These are phyloP conservation scores for Cadophora sp. DNA, from an alignment of 2,329 filamentous ascomycete species.

Conservation along the genomic window DNA sequence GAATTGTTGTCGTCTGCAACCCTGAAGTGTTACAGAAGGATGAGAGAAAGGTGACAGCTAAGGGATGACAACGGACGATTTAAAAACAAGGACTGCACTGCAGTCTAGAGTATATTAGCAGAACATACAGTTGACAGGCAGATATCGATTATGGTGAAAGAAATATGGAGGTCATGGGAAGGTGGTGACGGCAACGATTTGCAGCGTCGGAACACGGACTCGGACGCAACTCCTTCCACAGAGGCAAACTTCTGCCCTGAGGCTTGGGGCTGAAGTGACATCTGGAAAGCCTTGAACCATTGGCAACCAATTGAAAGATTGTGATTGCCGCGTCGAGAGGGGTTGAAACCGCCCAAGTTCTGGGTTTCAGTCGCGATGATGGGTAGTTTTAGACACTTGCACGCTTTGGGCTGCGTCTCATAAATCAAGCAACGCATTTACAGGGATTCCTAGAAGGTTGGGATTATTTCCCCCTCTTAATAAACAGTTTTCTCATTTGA, in stretches of 20 bases:
- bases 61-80: not conserved
- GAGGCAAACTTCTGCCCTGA: slow-evolving; percentile 2
- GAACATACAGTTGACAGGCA: slow-evolving; percentile 7
- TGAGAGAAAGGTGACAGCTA: not conserved
- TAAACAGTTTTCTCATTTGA: not conserved
- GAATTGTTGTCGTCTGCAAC: not conserved
- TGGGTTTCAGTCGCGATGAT: slow-evolving; percentile 9
- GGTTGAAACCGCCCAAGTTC: slow-evolving; percentile 7
- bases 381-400: slow-evolving; percentile 1
- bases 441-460: not conserved
- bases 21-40: not conserved
- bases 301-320: not conserved
- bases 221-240: not conserved
- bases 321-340: slow-evolving; percentile 8
- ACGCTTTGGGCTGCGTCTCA: slow-evolving; percentile 12
- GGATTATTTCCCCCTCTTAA: slow-evolving; percentile 11
- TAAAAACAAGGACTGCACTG: not conserved
- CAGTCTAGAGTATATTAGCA: not conserved
- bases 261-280: slow-evolving; percentile 10
- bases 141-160: not conserved
- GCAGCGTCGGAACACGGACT: not conserved
- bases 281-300: not conserved
- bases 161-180: slow-evolving; percentile 3
- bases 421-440: slow-evolving; percentile 1
- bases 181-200: slow-evolving; percentile 25